Evolutionary conservation across 2,329 filamentous ascomycete genomes (phyloP), one percentile per base, ranked within the genome.

Genomic region (Fusarium robinianum): DNA sequence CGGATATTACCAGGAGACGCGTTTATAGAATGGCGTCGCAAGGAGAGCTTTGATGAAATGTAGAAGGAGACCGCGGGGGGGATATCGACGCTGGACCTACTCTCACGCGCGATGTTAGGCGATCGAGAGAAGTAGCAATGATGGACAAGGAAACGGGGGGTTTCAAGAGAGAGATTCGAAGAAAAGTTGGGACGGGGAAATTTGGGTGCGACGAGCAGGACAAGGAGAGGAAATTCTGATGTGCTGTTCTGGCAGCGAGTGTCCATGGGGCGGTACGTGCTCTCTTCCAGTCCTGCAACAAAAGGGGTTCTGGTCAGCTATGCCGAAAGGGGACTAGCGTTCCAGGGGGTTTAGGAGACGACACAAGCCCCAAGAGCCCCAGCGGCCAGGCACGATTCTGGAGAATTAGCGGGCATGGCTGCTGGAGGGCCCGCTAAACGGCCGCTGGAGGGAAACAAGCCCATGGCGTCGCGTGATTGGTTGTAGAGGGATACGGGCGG

Each of bases 41-140:
- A 62, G 51, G 52, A 59, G 56, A 55, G 57, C n/a, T n/a, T 57
- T 60, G 51, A 55, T 45, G 52, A 60, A 54, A 52, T 47, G 52
- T 56, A 55, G 44, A 58, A 62, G 47, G 54, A 42, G 53, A 48
- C 53, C 58, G 53, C 55, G 40, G 41, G 37, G 21, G 19, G 38
- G 15, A 35, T 53, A 46, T 53, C 43, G 42, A 54, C 38, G 39
- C 45, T 37, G 44, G 41, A 53, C 57, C 57, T 45, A 38, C 55
- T 62, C 60, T 58, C 58, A 57, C 53, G 57, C 60, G 58, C 56
- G 46, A 58, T 47, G 47, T 43, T 42, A 44, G 46, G 55, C 56
- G 56, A 60, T 58, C 53, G 49, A 55, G 55, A 59, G 63, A 65
- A 68, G 63, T 66, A 67, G 64, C 65, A 67, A 68, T 67, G 67